phyloP scores from a whole-genome alignment of 805 yeast genomes.

The Candida palmyrensis region DNA sequence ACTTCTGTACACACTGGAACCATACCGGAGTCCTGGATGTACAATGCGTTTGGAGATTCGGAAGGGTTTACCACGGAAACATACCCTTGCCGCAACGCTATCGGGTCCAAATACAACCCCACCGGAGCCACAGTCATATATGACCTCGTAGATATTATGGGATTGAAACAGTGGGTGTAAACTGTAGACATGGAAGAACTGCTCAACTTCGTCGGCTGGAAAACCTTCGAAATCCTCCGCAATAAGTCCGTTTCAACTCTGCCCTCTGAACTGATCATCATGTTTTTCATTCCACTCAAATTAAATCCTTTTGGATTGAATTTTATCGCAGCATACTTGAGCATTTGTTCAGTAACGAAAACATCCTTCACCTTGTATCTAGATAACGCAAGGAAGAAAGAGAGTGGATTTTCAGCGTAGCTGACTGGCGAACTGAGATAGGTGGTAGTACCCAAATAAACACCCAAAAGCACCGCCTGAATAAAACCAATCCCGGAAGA shows the following conservation, averaged over 20 bases:
- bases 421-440: constrained; percentile 74
- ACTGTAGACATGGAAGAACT: constrained; percentile 70
- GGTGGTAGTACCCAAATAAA: constrained; percentile 82
- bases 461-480: constrained; percentile 79
- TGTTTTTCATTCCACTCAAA: constrained; percentile 62
- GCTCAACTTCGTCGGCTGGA: constrained; percentile 60
- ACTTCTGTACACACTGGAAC: constrained; percentile 93
- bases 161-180: constrained; percentile 75
- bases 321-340: constrained; percentile 63
- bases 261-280: constrained; percentile 76
- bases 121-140: constrained; percentile 86
- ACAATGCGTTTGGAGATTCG: constrained; percentile 62
- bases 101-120: constrained; percentile 80
- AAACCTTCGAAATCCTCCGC: constrained; percentile 53
- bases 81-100: constrained; percentile 85
- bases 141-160: constrained; percentile 79
- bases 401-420: constrained; percentile 67
- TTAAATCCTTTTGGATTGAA: constrained; percentile 58
- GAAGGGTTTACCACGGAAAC: constrained; percentile 73
- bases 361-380: constrained; percentile 81
- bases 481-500: constrained; percentile 83
- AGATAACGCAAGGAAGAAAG: constrained; percentile 65
- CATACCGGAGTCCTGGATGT: constrained; percentile 90
- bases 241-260: constrained; percentile 66
- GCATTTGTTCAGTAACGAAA: constrained; percentile 78